Evolutionary conservation across 768 basidiomycete species (phyloP), one percentile per base, ranked within the genome.

Genomic region (Auricularia cornea): DNA sequence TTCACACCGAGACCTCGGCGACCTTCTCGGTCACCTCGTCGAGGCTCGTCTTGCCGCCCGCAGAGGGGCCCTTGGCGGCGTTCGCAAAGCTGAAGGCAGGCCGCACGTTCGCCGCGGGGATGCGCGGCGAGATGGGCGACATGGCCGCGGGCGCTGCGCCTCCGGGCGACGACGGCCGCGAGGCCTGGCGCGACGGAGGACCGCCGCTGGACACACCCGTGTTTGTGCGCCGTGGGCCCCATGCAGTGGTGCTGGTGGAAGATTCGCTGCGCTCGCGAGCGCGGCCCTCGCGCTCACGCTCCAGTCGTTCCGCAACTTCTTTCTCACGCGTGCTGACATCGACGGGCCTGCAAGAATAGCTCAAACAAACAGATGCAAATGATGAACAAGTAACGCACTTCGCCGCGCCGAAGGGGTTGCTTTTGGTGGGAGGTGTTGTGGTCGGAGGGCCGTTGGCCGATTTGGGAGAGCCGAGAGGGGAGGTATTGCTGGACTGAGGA

Each of bases 351-450:
- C 32, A 32, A 14, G 60, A 62, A 64, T 62, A 18, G 8, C 8
- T 52, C 20, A 31, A 57, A 28, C 23, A 26, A 57, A 26, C 54
- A 57, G 28, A 6, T 29, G 10, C 54, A 28, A 26, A n/a, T 28
- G 26, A 57, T 30, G 8, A 26, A 28, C 6, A 16, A 57, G 26
- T 16, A 3, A 59, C 83, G 59, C 68, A 91, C 90, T 77, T 88
- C 38, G 96, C 96, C 61, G 82, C 80, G 59, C 96, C 97, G 70
- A 98, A 98, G 5, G 95, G 95, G 72, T 82, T 94, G 4, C 78
- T 66, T 65, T 71, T 74, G 64, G 88, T 71, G 38, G 84, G 76
- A 38, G 79, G 71, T 4, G 78, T 68, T 26, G 74, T 71, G n/a
- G 70, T 66, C 54, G 76, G 78, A 65, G 60, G 77, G 18, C 80